Conservation (phyloP, 306 rosid species). For the Lotus japonicus region DNA sequence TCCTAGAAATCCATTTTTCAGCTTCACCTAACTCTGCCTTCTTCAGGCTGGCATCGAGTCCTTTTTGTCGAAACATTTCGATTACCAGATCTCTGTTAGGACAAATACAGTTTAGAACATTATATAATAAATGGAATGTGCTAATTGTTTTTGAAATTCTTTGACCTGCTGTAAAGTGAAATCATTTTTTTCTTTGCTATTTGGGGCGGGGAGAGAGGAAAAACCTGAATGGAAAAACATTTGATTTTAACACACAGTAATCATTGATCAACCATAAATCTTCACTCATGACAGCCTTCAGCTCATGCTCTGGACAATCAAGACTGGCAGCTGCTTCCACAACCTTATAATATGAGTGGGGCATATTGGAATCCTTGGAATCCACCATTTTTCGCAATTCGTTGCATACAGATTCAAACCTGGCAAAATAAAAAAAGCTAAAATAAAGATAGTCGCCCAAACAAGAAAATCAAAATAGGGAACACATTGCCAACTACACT, state of each 20-base stretch:
- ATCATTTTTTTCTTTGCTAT: not conserved
- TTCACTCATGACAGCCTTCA: conserved; percentile 52
- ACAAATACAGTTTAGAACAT: conserved; percentile 12
- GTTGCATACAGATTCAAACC: conserved; percentile 68
- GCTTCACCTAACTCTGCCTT: conserved; percentile 67
- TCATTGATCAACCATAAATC: conserved; percentile 64
- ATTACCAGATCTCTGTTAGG: conserved; percentile 72
- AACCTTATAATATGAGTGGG: conserved; percentile 55
- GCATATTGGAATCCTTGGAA: conserved; percentile 30
- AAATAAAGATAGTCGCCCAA: conserved; percentile 21
- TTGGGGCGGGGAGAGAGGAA: not conserved
- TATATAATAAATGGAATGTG: not conserved
- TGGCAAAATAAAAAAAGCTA: conserved; percentile 34
- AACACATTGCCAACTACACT: not conserved
- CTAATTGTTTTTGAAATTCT: not conserved
- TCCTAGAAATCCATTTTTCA: too few relatives aligned
- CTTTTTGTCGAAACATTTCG: conserved; percentile 55
- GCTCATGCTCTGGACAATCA: conserved; percentile 61
- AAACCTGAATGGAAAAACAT: conserved; percentile 78
- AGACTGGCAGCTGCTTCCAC: conserved; percentile 51
- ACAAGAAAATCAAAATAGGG: not conserved
- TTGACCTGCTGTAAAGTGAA: not conserved
- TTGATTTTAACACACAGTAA: conserved; percentile 58
- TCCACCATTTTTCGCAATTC: conserved; percentile 59
- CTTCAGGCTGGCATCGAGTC: conserved; percentile 52